Base-by-base conservation (phyloP, 164 flowering plant genomes). In the Dillenia turbinata region DNA sequence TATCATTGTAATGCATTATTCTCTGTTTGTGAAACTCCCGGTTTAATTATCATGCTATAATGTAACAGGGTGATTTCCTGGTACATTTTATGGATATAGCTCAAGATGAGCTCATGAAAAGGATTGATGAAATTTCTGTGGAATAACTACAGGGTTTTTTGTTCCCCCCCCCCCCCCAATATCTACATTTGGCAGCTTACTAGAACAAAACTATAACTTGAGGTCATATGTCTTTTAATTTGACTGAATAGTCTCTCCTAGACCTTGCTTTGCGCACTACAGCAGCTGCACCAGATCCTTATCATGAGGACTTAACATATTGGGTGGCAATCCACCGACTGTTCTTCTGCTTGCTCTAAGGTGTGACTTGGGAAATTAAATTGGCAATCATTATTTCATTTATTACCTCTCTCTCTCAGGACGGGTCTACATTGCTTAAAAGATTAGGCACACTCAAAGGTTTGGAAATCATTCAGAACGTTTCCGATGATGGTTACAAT, bases 31-130 rank as follows among this genome's bases (percentile, higher is more conserved):
- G 43, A 10, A 26, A 14, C 4, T 61, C 19, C 33, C 47, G 52
- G 9, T 44, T 22, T 24, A 56, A n/a, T 49, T 17, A 54, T 22
- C 47, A 61, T 10, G 33, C 48, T 44, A 19, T 52, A 56, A 6
- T 51, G 17, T 57, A 52, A 11, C 81, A 90, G 97, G 99, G 96
- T 65, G 99, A 95, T 75, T 95, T 95, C 78, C 66, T 95, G 77
- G 97, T 95, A 69, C 97, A 95, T 80, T 95, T 95, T 69, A 88
- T 92, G 96, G 97, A 95, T 76, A 92, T 92, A 56, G 96, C 99
- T 69, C 80, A 83, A 61, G 99, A 94, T 63, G 96, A 94, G 73
- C 96, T 91, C 47, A 62, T 68, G 6, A 94, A 91, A 72, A 84
- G 80, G 77, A 74, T 75, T 66, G 94, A 86, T 70, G 94, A 86